phyloP scores from a whole-genome alignment of 257 asterid species.

The Fraxinus excelsior region DNA sequence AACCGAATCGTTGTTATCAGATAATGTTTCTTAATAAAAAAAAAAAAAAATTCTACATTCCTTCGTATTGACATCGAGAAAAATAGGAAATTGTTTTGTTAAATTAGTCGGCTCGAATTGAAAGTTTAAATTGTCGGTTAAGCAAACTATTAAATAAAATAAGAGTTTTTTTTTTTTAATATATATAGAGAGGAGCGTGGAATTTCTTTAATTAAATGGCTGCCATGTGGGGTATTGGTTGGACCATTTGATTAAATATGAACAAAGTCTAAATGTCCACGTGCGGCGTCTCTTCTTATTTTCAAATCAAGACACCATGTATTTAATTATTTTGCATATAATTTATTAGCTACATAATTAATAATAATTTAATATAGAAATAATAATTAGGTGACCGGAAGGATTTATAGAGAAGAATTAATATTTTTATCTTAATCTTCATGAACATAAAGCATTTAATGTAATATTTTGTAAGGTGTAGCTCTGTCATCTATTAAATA shows the following conservation, averaged over 20 bases:
- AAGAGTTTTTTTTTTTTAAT: background rate
- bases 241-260: constrained; percentile 24
- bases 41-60: too few relatives aligned
- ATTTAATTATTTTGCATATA: background rate
- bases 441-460: background rate
- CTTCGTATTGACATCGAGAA: too few relatives aligned
- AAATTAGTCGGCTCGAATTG: background rate
- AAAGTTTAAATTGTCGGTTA: background rate
- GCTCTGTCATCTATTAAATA: background rate
- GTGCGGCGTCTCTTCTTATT: constrained; percentile 11
- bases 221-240: constrained; percentile 31
- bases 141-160: background rate
- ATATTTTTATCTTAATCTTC: too few relatives aligned
- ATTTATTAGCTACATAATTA: background rate
- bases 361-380: too few relatives aligned
- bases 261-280: constrained; percentile 20
- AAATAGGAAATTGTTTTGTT: background rate
- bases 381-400: background rate
- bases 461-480: background rate
- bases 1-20: too few relatives aligned
- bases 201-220: constrained; percentile 23
- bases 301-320: background rate
- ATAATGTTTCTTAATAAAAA: too few relatives aligned
- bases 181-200: background rate
- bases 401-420: background rate